Base-by-base conservation (phyloP, 345 rosid genomes). In the Xanthoceras sorbifolium region DNA sequence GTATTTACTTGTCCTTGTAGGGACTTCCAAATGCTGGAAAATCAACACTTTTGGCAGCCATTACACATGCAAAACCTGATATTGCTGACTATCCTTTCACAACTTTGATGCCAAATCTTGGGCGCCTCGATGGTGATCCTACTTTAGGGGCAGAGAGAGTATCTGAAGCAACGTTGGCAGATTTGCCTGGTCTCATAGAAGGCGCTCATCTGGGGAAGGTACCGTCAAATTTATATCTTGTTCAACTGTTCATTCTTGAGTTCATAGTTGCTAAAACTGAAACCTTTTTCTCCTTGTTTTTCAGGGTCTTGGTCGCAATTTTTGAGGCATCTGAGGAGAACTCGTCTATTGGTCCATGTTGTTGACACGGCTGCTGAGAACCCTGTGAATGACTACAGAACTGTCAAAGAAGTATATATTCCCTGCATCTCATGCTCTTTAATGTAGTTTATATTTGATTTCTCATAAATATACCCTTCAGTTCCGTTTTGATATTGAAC, bases 21-120 rank as follows among this genome's bases (percentile, higher is more conserved):
- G 97, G 97, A 66, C 97, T 92, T 81, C 97, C 97, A 65, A 92
- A 92, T 84, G 94, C 92, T 50, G 92, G 97, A 60, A 92, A 90
- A 75, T 89, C 94, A 38, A 92, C 92, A 12, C 92, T 90, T 78
- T 82, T 92, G 81, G 87, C 94, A 63, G 88, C 92, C 77, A 88
- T 90, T 32, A 90, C 94, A 38, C 82, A 1, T 74, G 97, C 94
- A 67, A 92, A 83, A 78, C 97, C 97, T 72, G 97, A 88, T 77
- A 92, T 92, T 84, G 91, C 97, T 64, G 91, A 90, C 71, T 92
- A 92, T 84, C 97, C 97, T 75, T 92, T 92, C 84, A 92, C 94
- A 55, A 90, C 97, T n/a, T 84, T 92, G 83, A 92, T 92, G 90
- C 94, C 94, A 69, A 90, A 92, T 82, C 97, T 89, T 78, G 97